Evolutionary conservation across 2,329 filamentous ascomycete genomes (phyloP), one percentile per base, ranked within the genome.

Genomic region (Cladophialophora chaetospira): DNA sequence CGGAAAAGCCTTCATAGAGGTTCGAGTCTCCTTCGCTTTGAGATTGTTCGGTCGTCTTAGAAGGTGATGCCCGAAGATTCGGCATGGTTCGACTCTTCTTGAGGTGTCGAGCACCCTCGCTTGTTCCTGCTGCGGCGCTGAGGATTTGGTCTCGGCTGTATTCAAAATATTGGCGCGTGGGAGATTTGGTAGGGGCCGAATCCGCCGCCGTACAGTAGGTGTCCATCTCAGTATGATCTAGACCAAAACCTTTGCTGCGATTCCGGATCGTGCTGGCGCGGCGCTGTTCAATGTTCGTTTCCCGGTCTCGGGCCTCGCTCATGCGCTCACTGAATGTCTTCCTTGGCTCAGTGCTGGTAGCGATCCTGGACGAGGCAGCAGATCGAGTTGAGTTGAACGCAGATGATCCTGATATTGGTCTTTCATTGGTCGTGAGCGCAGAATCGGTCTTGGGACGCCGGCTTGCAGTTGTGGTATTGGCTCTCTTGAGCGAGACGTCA

Each of bases 291-390:
- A 68, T 70, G 21, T 68, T 67, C 53, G 71, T 73, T 26, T 76
- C 73, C n/a, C 67, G 65, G 17, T 70, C 67, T 44, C 76, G 83
- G 33, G 85, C 87, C 47, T 89, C 85, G 1, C 89, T 87, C 59
- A 99, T 82, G 44, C 92, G 82, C 71, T 97, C 91, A 68, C 89
- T 96, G 72, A 97, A 99, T 53, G 84, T 80, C 65, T 84, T 86
- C 17, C 50, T 55, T 13, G n/a, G 29, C 10, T 38, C 53, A 6
- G n/a, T 25, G 15, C 15, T 43, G 8, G 35, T 25, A 3, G 51
- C 28, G 3, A 51, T 46, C 33, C 49, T 46, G 10, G 49, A 43
- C 4, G 58, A 57, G 17, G 47, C 25, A 1, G 43, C 45, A 3
- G 49, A 13, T 63, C 68, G 38, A 65, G 70, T 13, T 58, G 64